Base-by-base conservation (phyloP, 441 rosid species). In the Rhodomyrtus psidioides region DNA sequence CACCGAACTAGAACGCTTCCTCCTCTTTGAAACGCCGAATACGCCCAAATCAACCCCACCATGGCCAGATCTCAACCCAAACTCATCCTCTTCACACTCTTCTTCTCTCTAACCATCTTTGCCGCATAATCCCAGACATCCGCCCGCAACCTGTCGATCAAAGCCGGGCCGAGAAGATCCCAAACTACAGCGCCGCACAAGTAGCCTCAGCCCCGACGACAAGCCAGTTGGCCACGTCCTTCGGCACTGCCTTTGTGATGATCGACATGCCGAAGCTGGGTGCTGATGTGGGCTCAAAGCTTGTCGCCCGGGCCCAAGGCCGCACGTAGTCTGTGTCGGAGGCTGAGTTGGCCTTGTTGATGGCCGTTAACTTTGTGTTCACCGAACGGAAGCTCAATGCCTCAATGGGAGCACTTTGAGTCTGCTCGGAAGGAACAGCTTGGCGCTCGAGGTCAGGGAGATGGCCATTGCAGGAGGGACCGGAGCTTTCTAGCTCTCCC, bases 241-340 rank as follows among this genome's bases (percentile, higher is more conserved):
- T 81, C 44, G 83, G 83, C 57, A 34, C 44, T 7, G 57, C 53
- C 9, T 53, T 5, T 9, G 26, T 81, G 92, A 89, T 92, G 26
- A 7, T 53, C 6, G 58, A 27, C 82, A 26, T n/a, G 9, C n/a
- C 44, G 28, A 30, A 53, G 58, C 34, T 53, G 14, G 2, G 56
- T 30, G 58, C 83, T 0, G 83, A 82, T 21, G 26, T 19, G 4
- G 26, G 26, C 42, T 82, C 58, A 4, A 82, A 82, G 53, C n/a
- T 82, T 24, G n/a, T n/a, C n/a, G n/a, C n/a, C 28, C 5, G 83
- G 24, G 83, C 83, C 7, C 58, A 53, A 34, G 83, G 53, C 39
- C 54, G 53, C 42, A 16, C 54, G 42, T 56, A 23, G 27, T 81
- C 15, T 39, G 26, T 7, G 1, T 53, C 83, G 56, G 57, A n/a